Conservation (phyloP, 2,329 filamentous ascomycete species). For the Ophiostoma australiae region DNA sequence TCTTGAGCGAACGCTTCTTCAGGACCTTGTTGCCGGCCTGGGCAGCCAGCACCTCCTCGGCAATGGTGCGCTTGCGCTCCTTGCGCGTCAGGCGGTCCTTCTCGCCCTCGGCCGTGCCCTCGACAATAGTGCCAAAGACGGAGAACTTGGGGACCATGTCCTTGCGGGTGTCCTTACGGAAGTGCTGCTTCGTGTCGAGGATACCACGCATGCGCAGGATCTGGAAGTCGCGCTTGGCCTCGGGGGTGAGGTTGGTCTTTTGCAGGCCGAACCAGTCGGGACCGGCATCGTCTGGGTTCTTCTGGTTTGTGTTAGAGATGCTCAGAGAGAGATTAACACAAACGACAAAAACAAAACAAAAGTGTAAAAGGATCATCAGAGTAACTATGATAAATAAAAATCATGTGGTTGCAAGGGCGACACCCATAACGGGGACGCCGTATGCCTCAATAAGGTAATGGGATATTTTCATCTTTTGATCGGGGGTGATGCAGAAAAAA, state of each 20-base stretch:
- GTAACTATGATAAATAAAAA: constrained; percentile 65
- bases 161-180: constrained; percentile 78
- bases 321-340: constrained; percentile 5
- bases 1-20: constrained; percentile 79
- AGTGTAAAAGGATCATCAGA: constrained; percentile 44
- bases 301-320: not conserved
- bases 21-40: constrained; percentile 66
- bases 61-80: constrained; percentile 79
- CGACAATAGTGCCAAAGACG: constrained; percentile 81
- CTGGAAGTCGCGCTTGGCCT: constrained; percentile 77
- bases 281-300: constrained; percentile 57
- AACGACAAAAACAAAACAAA: constrained; percentile 28
- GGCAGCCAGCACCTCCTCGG: constrained; percentile 72
- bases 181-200: constrained; percentile 81
- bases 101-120: constrained; percentile 84
- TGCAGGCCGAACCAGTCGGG: constrained; percentile 84
- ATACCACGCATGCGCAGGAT: constrained; percentile 83
- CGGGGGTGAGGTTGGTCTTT: constrained; percentile 73
- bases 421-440: constrained; percentile 73
- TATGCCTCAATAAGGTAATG: constrained; percentile 64
- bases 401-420: constrained; percentile 59
- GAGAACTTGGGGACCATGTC: constrained; percentile 73
- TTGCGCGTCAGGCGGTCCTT: constrained; percentile 76
- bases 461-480: constrained; percentile 70
- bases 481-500: constrained; percentile 30